phyloP scores from a whole-genome alignment of 345 rosid species.

The Euphorbia tirucalli region DNA sequence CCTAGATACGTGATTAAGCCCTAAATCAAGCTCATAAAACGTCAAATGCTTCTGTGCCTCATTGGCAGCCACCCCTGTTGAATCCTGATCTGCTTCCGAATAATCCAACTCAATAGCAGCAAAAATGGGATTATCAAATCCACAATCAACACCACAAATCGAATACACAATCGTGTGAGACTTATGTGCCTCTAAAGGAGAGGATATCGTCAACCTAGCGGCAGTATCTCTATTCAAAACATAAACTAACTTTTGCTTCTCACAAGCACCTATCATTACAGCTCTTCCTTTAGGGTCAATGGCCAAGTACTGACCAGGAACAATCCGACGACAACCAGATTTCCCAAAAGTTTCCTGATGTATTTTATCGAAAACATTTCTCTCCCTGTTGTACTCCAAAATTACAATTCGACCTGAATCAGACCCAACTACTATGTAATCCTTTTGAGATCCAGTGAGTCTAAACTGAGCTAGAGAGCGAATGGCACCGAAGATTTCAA shows the following conservation, averaged over 20 bases:
- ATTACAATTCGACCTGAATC: slow-evolving; percentile 97
- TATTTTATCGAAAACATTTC: slow-evolving; percentile 77
- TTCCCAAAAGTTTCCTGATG: slow-evolving; percentile 98
- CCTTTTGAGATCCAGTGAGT: slow-evolving; percentile 88
- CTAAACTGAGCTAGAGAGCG: slow-evolving; percentile 88
- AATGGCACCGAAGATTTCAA: slow-evolving; percentile 86
- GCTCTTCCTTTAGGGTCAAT: slow-evolving; percentile 95
- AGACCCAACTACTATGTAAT: slow-evolving; percentile 90
- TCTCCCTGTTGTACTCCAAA: slow-evolving; percentile 79
- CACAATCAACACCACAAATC: slow-evolving; percentile 88
- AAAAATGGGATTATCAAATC: slow-evolving; percentile 89
- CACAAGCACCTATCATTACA: slow-evolving; percentile 92
- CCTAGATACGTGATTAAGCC: slow-evolving; percentile 94
- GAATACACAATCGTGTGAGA: slow-evolving; percentile 87
- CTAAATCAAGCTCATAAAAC: slow-evolving; percentile 89
- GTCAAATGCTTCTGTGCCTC: slow-evolving; percentile 98
- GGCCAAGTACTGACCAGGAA: slow-evolving; percentile 93
- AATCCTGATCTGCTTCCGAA: slow-evolving; percentile 90
- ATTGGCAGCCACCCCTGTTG: slow-evolving; percentile 75
- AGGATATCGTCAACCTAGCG: slow-evolving; percentile 90
- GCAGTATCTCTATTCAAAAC: slow-evolving; percentile 93
- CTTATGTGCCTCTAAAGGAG: slow-evolving; percentile 96
- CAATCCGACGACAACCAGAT: slow-evolving; percentile 91
- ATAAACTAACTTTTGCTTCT: slow-evolving; percentile 93
- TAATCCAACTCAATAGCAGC: slow-evolving; percentile 96